Conservation (phyloP, 2,329 filamentous ascomycete genomes). For the Stromatinia cepivora region DNA sequence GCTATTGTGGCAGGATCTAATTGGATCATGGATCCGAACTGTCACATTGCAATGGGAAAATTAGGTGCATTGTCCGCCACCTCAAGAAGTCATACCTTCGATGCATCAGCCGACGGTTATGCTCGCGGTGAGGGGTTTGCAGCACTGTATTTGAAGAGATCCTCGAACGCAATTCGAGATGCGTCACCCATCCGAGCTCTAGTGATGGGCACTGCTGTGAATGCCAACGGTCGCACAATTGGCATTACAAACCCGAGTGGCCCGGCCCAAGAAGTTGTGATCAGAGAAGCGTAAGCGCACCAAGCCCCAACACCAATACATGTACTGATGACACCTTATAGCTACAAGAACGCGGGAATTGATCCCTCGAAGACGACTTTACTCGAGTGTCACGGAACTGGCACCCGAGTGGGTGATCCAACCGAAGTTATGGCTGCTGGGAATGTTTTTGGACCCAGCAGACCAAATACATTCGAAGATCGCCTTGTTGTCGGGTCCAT, state of each 20-base stretch:
- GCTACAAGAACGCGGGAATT: slow-evolving; percentile 43
- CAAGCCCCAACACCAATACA: too few species aligned
- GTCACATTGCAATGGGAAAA: slow-evolving; percentile 19
- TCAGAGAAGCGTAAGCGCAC: too few species aligned
- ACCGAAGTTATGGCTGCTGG: slow-evolving; percentile 23
- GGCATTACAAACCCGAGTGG: slow-evolving; percentile 56
- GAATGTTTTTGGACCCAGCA: slow-evolving; percentile 1
- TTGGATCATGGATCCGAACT: neutral
- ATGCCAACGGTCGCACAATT: slow-evolving; percentile 58
- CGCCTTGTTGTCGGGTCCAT: slow-evolving; percentile 29
- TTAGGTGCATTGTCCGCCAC: slow-evolving; percentile 38
- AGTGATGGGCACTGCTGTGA: slow-evolving; percentile 53
- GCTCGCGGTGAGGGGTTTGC: slow-evolving; percentile 62
- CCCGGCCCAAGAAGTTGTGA: neutral
- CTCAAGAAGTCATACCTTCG: slow-evolving; percentile 57
- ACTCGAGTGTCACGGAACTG: slow-evolving; percentile 27
- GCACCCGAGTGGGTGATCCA: slow-evolving; percentile 30
- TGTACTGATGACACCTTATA: neutral
- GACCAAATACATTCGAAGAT: neutral
- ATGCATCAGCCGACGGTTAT: slow-evolving; percentile 61
- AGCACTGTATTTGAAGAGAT: slow-evolving; percentile 57
- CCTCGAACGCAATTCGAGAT: slow-evolving; percentile 53
- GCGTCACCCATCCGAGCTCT: slow-evolving; percentile 39
- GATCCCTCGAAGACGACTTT: slow-evolving; percentile 24
- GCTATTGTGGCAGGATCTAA: neutral